Evolutionary conservation across 768 basidiomycete genomes (phyloP).

Genomic region (Amanita muscaria): DNA sequence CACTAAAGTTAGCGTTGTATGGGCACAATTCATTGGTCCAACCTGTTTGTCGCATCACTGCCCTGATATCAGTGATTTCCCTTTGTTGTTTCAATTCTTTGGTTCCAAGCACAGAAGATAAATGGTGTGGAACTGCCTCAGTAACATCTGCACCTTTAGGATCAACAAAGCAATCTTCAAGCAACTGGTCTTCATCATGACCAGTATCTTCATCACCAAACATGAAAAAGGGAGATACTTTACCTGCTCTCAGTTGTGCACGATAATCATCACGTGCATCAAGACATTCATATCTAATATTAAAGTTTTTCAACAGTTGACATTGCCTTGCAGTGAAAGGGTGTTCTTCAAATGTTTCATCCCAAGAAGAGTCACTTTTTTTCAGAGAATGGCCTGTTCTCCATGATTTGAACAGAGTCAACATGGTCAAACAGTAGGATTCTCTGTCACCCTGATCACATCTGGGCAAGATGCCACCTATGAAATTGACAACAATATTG

Average conservation of each 20-base stretch:
- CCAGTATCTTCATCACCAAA: conserved; percentile 8
- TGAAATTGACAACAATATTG: conserved; percentile 17
- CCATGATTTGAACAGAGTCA: too few species aligned
- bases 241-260: conserved; percentile 11
- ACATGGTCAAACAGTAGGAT: too few species aligned
- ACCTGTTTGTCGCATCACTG: background rate
- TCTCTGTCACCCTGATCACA: conserved; percentile 20
- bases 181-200: background rate
- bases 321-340: conserved; percentile 11
- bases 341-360: conserved; percentile 13
- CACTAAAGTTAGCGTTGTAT: background rate
- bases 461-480: conserved; percentile 15
- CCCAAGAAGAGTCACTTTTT: conserved; percentile 13
- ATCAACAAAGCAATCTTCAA: background rate
- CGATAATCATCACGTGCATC: conserved; percentile 16
- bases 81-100: conserved; percentile 1
- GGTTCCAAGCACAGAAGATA: too few species aligned
- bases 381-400: too few species aligned
- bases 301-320: conserved; percentile 11
- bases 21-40: background rate
- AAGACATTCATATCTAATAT: conserved; percentile 9
- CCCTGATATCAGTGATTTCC: conserved; percentile 5
- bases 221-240: background rate
- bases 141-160: background rate
- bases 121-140: too few species aligned